Percentiles rank a stretch among this genome's conserved stretches.
phyloP scores from a whole-genome alignment of 169 alveolate species.

The Eimeria maxima region DNA sequence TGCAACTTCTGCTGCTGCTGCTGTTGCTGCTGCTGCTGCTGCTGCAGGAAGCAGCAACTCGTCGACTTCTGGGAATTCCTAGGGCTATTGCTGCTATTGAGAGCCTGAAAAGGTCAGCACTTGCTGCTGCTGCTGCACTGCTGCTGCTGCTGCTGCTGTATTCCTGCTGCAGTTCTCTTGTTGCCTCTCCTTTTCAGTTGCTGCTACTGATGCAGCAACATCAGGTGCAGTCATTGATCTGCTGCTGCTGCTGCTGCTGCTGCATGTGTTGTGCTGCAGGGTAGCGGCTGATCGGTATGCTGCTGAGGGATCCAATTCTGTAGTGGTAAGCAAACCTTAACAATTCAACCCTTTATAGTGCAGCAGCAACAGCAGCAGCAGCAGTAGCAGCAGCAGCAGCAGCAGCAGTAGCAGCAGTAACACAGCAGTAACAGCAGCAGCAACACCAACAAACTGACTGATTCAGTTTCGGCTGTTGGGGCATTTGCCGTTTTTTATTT shows the following conservation, averaged over 20 bases:
- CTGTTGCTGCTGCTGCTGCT: constrained; percentile 16
- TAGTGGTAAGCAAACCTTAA: not conserved
- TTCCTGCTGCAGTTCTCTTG: not conserved
- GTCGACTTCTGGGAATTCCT: constrained; percentile 44
- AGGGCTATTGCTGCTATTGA: constrained; percentile 44
- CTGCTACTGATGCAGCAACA: too few relatives aligned
- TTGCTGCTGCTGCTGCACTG: constrained; percentile 31
- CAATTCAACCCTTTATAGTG: not conserved
- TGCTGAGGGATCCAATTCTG: constrained; percentile 23
- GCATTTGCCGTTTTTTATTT: too few relatives aligned
- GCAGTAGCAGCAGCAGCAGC: constrained; percentile 30
- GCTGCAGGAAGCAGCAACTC: constrained; percentile 45
- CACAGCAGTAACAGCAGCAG: not conserved
- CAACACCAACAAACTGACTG: too few relatives aligned
- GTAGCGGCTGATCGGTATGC: constrained; percentile 37
- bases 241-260: constrained; percentile 36
- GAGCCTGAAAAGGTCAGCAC: not conserved
- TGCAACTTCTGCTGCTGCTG: not conserved
- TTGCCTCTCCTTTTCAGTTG: not conserved
- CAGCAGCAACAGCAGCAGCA: not conserved
- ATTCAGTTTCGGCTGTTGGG: not conserved
- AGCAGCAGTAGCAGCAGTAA: not conserved
- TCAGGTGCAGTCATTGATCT: too few relatives aligned
- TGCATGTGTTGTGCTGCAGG: not conserved
- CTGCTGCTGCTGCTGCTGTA: not conserved